Evolutionary conservation across 1,284 basidiomycete species (phyloP).

Genomic region (Somion occarium): DNA sequence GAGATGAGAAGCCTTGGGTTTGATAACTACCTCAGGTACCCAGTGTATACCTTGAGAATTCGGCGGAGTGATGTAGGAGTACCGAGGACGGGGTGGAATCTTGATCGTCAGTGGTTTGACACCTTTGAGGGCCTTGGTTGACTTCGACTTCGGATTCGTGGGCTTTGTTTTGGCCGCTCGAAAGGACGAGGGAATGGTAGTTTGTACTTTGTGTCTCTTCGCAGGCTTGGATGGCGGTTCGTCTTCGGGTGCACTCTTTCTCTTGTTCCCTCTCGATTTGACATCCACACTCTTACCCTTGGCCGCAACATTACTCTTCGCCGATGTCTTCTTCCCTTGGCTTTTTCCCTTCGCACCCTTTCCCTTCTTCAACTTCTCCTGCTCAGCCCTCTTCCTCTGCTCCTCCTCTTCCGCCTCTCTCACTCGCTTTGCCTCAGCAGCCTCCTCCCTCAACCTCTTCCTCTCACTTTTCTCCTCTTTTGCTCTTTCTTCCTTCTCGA

Average conservation of each 20-base stretch:
- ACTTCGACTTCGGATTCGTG: not conserved
- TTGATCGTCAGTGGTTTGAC: not conserved
- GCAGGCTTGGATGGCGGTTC: not conserved
- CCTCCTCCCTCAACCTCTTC: conserved; percentile 45
- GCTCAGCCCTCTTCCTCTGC: conserved; percentile 1
- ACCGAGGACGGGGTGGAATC: not conserved
- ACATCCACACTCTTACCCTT: conserved; percentile 1
- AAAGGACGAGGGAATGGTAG: not conserved
- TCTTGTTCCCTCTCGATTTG: not conserved
- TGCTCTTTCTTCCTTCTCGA: conserved; percentile 44
- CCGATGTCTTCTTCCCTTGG: not conserved
- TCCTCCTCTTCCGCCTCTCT: conserved; percentile 11
- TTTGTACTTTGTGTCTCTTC: not conserved
- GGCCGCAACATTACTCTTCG: not conserved
- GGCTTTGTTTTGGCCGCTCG: not conserved
- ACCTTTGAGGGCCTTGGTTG: not conserved
- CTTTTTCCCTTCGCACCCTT: conserved; percentile 19
- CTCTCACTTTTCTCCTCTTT: conserved; percentile 49
- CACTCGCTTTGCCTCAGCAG: conserved; percentile 27
- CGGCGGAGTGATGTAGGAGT: not conserved
- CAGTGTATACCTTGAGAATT: not conserved
- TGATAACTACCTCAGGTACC: not conserved
- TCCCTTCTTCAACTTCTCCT: conserved; percentile 7
- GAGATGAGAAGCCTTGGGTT: not conserved
- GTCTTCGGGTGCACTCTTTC: not conserved